These are phyloP conservation scores for Cytospora mali DNA, from an alignment of 2,329 filamentous ascomycete species.

Conservation along the genomic window DNA sequence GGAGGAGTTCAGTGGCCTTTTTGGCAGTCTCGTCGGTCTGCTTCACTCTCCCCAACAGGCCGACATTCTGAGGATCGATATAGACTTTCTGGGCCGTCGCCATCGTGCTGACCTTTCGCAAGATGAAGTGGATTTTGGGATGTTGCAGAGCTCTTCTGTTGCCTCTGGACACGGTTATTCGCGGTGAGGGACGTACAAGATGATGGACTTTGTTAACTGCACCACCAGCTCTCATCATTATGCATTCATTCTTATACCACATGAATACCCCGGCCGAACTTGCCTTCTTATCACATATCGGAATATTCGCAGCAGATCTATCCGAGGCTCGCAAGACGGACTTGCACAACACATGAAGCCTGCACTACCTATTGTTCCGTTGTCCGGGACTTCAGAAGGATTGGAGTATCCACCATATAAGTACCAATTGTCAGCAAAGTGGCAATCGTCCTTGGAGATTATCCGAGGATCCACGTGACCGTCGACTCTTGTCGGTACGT, in stretches of 20 bases:
- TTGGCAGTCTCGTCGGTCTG: constrained; percentile 62
- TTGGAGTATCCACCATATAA: too few species aligned
- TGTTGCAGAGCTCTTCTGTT: background rate
- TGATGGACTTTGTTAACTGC: background rate
- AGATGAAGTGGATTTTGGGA: background rate
- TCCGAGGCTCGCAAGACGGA: background rate
- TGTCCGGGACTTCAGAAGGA: constrained; percentile 5
- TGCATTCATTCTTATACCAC: constrained; percentile 14
- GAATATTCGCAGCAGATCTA: background rate
- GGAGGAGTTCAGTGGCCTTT: constrained; percentile 68
- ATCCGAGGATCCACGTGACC: background rate
- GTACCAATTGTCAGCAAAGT: constrained; percentile 12
- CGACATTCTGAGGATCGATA: constrained; percentile 52
- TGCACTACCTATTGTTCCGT: constrained; percentile 6
- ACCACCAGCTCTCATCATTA: background rate
- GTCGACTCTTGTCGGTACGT: background rate
- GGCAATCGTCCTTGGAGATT: background rate
- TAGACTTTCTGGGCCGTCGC: constrained; percentile 52
- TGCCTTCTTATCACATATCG: too few species aligned
- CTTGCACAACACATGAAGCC: too few species aligned
- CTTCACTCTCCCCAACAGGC: constrained; percentile 47
- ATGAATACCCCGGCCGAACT: background rate
- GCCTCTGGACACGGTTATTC: constrained; percentile 12
- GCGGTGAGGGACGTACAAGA: background rate
- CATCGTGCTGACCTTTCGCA: constrained; percentile 38